Conservation (phyloP, 2,329 filamentous ascomycete species). For the Paecilomyces sp. region DNA sequence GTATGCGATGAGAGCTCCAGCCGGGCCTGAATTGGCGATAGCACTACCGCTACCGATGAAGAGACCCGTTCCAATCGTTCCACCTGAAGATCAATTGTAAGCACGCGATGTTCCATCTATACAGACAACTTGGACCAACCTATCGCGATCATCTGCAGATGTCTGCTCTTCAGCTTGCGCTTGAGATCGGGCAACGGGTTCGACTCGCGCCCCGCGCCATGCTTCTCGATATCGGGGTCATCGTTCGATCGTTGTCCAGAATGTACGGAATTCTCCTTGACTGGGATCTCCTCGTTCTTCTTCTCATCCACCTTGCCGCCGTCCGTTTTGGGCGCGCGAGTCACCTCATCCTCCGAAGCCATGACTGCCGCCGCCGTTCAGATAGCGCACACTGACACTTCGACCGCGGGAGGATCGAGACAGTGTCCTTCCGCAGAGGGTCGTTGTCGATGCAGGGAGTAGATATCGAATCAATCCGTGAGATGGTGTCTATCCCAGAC, state of each 20-base stretch:
- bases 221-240: slow-evolving; percentile 25
- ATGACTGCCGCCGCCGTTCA: background rate
- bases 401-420: background rate
- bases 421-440: background rate
- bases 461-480: too few species aligned
- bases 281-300: background rate
- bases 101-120: background rate
- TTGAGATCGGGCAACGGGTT: slow-evolving; percentile 58
- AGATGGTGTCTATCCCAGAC: background rate
- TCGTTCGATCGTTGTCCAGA: slow-evolving; percentile 2
- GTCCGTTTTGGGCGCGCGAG: background rate
- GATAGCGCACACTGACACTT: background rate
- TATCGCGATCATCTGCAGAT: slow-evolving; percentile 98
- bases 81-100: slow-evolving; percentile 30
- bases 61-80: slow-evolving; percentile 65
- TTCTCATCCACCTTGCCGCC: background rate
- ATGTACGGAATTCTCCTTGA: background rate
- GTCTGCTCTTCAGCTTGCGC: slow-evolving; percentile 73
- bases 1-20: slow-evolving; percentile 61
- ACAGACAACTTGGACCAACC: slow-evolving; percentile 50
- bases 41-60: slow-evolving; percentile 62
- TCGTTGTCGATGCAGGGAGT: background rate
- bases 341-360: background rate
- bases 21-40: slow-evolving; percentile 57
- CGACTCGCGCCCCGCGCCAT: slow-evolving; percentile 42